Base-by-base conservation (phyloP, 768 basidiomycete genomes). In the Hydnomerulius pinastri region DNA sequence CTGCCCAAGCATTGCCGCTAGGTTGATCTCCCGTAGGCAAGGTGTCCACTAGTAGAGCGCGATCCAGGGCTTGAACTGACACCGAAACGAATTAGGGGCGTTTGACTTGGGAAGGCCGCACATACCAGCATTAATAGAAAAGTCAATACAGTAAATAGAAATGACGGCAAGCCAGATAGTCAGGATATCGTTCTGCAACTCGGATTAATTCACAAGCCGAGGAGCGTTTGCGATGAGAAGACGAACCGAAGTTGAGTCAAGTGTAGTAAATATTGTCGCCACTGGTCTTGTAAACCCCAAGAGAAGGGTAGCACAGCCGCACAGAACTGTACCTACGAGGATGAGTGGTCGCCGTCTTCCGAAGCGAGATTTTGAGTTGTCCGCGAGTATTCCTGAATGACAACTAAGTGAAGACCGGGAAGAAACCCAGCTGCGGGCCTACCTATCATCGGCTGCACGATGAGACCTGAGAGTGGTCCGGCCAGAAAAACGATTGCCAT, bases 401-500 rank as follows among this genome's bases (percentile, higher is more conserved):
- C 6, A 8, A 27, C 18, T 18, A 30, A 51, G 32, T 57, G 23
- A 50, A 15, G 36, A 30, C 21, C 7, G 21, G 6, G 0, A 10
- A 6, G 32, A 1, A 11, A 7, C 6, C 13, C 7, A 18, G 27
- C 13, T n/a, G 12, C 52, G 45, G 64, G 53, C 35, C 33, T 53
- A 81, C 92, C 90, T 58, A 96, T 91, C 36, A 95, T 65, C 1
- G 94, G 96, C 63, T 98, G 95, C 57, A 96, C 88, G 39, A 98
- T 74, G 18, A 98, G 78, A 2, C 94, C 95, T 0, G 89, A 92
- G 6, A 95, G 72, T 2, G 92, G 95, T 0, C 94, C 95, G 2
- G 95, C 95, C 38, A 96, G 77, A 65, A 98, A 94, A 10, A 97
- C 95, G 18, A 92, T 76, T 1, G 93, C 87, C 83, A 97, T 92